Evolutionary conservation across 768 basidiomycete species (phyloP).

Genomic region (Dacryopinax primogenitus): DNA sequence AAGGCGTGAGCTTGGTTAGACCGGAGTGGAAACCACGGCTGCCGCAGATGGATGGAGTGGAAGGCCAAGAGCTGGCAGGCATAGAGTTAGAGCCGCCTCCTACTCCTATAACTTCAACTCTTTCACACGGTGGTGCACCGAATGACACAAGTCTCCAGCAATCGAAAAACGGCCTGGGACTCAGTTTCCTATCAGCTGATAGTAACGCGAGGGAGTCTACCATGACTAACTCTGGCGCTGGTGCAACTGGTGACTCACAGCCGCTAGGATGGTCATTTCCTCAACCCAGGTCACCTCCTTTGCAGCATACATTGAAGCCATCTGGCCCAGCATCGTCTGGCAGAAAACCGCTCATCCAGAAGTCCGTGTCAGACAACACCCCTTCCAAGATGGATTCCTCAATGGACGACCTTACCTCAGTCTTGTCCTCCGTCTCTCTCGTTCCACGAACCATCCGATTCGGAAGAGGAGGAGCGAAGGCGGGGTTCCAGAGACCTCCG

Average conservation of each 20-base stretch:
- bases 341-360: background rate
- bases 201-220: too few species aligned
- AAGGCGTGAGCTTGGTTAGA: constrained; percentile 67
- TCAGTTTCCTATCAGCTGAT: too few species aligned
- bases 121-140: too few species aligned
- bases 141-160: too few species aligned
- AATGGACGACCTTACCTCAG: constrained; percentile 40
- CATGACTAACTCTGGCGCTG: background rate
- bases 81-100: constrained; percentile 15
- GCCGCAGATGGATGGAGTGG: background rate
- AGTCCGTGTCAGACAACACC: too few species aligned
- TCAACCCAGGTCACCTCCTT: too few species aligned
- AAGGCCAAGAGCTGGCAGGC: constrained; percentile 14
- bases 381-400: background rate
- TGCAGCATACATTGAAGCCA: background rate
- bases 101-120: too few species aligned
- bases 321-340: background rate
- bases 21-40: constrained; percentile 52
- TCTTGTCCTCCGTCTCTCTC: constrained; percentile 40
- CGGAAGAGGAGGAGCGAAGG: constrained; percentile 44
- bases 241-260: background rate
- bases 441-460: constrained; percentile 60
- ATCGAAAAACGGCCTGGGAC: too few species aligned
- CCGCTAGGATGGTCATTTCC: background rate
- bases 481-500: background rate